phyloP scores from a whole-genome alignment of 306 rosid species.

The Biancaea sappan region DNA sequence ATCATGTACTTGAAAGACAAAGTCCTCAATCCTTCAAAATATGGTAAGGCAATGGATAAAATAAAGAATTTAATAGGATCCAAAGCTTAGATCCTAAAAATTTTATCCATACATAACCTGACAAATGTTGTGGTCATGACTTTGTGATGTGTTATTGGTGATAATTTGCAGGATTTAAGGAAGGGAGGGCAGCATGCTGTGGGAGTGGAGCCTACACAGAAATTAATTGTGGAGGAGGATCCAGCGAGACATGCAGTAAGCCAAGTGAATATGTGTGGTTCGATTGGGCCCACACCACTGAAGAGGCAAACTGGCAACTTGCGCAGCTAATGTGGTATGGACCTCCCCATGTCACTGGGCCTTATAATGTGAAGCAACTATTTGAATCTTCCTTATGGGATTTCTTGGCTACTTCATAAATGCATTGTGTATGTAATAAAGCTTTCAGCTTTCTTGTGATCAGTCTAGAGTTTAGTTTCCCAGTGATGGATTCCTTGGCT shows the following conservation, averaged over 20 bases:
- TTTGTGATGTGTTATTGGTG: neutral
- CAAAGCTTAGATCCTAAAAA: no score
- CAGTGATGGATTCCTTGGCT: no score
- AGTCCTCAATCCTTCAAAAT: slow-evolving; percentile 30
- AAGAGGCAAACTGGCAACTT: slow-evolving; percentile 26
- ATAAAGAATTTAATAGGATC: no score
- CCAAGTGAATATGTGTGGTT: slow-evolving; percentile 41
- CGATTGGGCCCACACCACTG: slow-evolving; percentile 42
- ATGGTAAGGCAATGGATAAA: slow-evolving; percentile 9
- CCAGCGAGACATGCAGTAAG: slow-evolving; percentile 30
- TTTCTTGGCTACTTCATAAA: no score
- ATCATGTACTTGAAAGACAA: slow-evolving; percentile 6
- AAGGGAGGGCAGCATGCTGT: slow-evolving; percentile 43
- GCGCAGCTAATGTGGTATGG: slow-evolving; percentile 44
- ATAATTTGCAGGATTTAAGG: slow-evolving; percentile 1
- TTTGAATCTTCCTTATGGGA: slow-evolving; percentile 18
- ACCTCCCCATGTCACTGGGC: slow-evolving; percentile 23
- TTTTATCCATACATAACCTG: no score
- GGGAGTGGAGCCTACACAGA: slow-evolving; percentile 46
- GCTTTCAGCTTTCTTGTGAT: neutral
- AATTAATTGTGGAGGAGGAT: slow-evolving; percentile 38
- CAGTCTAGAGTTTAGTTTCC: no score
- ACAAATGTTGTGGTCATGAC: no score
- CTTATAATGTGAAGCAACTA: slow-evolving; percentile 34
- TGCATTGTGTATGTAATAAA: neutral